phyloP scores from a whole-genome alignment of 805 yeast genomes.

The Wickerhamiella musiphila region DNA sequence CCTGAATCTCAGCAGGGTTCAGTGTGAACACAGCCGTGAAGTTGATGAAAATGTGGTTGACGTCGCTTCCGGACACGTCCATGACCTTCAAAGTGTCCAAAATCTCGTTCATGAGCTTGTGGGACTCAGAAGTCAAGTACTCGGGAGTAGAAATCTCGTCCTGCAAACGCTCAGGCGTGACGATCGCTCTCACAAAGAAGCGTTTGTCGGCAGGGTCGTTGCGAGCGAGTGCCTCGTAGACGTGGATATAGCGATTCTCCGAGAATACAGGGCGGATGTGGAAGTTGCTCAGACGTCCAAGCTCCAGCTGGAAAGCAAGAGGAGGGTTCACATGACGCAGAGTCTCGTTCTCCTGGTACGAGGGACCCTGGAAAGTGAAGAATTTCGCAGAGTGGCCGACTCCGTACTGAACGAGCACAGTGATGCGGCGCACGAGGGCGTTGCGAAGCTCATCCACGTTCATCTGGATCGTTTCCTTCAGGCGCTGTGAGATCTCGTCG shows the following conservation, averaged over 20 bases:
- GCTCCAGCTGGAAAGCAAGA: conserved; percentile 89
- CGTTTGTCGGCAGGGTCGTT: conserved; percentile 86
- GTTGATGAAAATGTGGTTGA: conserved; percentile 93
- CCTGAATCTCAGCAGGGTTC: conserved; percentile 89
- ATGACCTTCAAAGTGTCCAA: conserved; percentile 87
- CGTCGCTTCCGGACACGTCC: conserved; percentile 86
- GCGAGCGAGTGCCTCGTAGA: conserved; percentile 90
- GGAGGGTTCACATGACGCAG: conserved; percentile 98
- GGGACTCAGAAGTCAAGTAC: conserved; percentile 89
- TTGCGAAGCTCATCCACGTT: conserved; percentile 50
- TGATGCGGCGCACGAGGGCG: conserved; percentile 75
- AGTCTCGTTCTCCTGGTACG: conserved; percentile 71
- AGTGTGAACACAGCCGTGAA: conserved; percentile 91
- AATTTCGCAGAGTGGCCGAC: conserved; percentile 87
- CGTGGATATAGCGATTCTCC: conserved; percentile 94
- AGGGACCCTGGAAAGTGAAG: conserved; percentile 86
- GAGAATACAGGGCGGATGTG: conserved; percentile 88
- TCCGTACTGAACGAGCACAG: conserved; percentile 71
- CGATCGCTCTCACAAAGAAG: conserved; percentile 92
- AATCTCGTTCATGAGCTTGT: conserved; percentile 88
- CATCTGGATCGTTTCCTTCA: conserved; percentile 49
- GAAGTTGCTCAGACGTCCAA: conserved; percentile 86
- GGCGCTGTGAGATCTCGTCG: conserved; percentile 43
- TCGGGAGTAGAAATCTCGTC: conserved; percentile 88
- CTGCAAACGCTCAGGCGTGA: conserved; percentile 86